These are phyloP conservation scores for Vitis rupestris DNA, from an alignment of 164 flowering plant species.

Conservation along the genomic window DNA sequence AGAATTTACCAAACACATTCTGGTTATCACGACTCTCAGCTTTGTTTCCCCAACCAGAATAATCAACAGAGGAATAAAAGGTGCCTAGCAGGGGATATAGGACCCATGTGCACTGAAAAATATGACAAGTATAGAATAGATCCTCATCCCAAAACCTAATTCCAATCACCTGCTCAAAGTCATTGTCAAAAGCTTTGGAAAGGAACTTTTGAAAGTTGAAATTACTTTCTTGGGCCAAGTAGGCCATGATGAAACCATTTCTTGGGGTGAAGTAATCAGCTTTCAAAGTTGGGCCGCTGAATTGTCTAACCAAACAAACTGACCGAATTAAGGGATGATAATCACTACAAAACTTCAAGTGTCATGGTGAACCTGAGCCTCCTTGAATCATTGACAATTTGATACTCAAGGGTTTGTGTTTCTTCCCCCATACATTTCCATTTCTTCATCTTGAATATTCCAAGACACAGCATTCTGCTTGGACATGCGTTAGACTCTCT, in stretches of 20 bases:
- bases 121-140: conserved; percentile 18
- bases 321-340: conserved; percentile 25
- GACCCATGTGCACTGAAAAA: conserved; percentile 21
- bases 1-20: conserved; percentile 40
- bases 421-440: conserved; percentile 43
- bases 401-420: conserved; percentile 30
- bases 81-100: conserved; percentile 14
- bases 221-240: conserved; percentile 7
- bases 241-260: conserved; percentile 30
- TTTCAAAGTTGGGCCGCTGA: conserved; percentile 26
- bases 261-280: conserved; percentile 35
- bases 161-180: conserved; percentile 36
- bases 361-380: conserved; percentile 34
- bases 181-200: conserved; percentile 33
- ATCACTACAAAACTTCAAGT: conserved; percentile 30
- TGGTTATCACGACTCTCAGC: conserved; percentile 38
- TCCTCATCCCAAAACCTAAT: conserved; percentile 33
- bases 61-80: conserved; percentile 18
- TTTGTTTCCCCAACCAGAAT: conserved; percentile 40
- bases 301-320: conserved; percentile 35
- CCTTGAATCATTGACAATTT: conserved; percentile 28
- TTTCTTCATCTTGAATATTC: conserved; percentile 22
- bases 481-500: no score
- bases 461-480: no score
- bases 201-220: conserved; percentile 42